phyloP scores from a whole-genome alignment of 345 rosid species.

The Cochlearia excelsa region DNA sequence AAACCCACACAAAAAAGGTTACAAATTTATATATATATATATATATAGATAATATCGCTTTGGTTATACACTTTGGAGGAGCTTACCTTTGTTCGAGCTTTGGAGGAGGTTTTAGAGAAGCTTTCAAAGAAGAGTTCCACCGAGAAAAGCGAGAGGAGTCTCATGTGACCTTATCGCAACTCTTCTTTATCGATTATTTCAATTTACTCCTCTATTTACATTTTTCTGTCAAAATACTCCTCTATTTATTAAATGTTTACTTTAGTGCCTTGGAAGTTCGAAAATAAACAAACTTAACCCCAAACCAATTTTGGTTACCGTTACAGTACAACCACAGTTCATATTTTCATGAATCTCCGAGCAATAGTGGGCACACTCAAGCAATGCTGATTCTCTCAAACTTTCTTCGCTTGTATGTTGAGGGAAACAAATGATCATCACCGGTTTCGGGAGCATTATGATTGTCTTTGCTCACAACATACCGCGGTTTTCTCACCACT shows the following conservation, averaged over 20 bases:
- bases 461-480: constrained; percentile 27
- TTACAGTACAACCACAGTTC: constrained; percentile 6
- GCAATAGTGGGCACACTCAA: neutral
- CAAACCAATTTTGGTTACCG: constrained; percentile 1
- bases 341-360: constrained; percentile 17
- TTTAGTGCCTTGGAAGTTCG: neutral
- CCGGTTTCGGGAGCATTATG: constrained; percentile 36
- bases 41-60: no score
- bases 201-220: constrained; percentile 17
- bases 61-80: constrained; percentile 2
- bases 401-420: constrained; percentile 64
- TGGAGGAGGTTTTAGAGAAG: constrained; percentile 18
- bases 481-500: constrained; percentile 30
- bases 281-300: neutral
- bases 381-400: constrained; percentile 19
- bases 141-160: neutral
- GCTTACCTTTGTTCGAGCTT: constrained; percentile 26
- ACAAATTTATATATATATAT: neutral
- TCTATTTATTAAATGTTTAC: constrained; percentile 4
- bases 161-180: constrained; percentile 32
- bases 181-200: constrained; percentile 11
- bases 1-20: neutral
- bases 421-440: constrained; percentile 39
- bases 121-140: neutral
- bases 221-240: constrained; percentile 1